Base-by-base conservation (phyloP, 345 rosid genomes). In the Alliaria petiolata region DNA sequence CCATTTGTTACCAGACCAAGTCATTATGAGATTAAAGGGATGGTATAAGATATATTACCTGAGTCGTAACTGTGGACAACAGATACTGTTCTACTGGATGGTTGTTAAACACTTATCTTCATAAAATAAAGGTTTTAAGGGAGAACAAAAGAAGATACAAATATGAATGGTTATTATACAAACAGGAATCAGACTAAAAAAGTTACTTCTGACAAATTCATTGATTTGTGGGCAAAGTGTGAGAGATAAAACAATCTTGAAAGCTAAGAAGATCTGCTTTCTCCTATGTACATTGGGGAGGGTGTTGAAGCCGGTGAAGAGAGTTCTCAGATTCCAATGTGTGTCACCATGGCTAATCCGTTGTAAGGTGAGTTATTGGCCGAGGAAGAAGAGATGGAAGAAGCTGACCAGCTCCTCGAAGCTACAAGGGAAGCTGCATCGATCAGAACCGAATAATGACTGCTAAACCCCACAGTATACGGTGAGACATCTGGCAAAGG, bases 401-500 rank as follows among this genome's bases (percentile, higher is more conserved):
- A 43, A 58, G 54, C 42, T 45, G 59, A 65, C 16, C 57, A 56
- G 46, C 10, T 40, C 2, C 57, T 44, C 14, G 76, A 72, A 63
- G 64, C 39, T 42, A 65, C 22, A 36, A 67, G 67, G 26, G 78
- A 74, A 7, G 73, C 54, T 58, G 62, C 78, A 74, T 74, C 68
- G 10, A 74, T 59, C 51, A 74, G 22, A 49, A 74, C 72, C 47
- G 72, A 59, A 4, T 69, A 49, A 50, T 17, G 61, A 61, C 12
- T 50, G 26, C 74, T 69, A 5, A 67, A 35, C 6, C 71, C 81
- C 9, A 65, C 17, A 22, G 10, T 38, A 22, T 79, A 31, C 13
- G 71, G 50, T 56, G 75, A 76, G 9, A 78, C 40, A 4, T 82
- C 65, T 9, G 79, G 80, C 70, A 82, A 59, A 10, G 47, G 50